Conservation (phyloP, 208 protist species). For the Angomonas deanei region DNA sequence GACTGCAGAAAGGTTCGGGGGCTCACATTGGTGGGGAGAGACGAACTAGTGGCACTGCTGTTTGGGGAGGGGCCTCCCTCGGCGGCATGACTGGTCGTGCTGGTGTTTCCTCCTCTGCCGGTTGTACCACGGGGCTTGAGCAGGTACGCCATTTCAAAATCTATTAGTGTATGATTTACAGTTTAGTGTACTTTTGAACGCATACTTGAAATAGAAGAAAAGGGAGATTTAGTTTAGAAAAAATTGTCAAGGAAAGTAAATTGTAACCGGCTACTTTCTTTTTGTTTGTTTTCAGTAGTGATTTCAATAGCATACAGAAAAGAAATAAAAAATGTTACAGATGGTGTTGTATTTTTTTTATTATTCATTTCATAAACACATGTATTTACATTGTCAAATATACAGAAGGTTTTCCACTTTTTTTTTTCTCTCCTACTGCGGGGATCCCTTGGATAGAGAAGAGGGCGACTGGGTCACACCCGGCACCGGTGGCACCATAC, state of each 20-base stretch:
- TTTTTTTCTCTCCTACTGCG: background rate
- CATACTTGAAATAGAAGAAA: conserved; percentile 8
- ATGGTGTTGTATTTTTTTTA: background rate
- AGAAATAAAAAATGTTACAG: background rate
- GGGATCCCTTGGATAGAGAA: background rate
- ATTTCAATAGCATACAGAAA: background rate
- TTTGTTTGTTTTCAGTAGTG: too few relatives aligned
- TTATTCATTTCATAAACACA: background rate
- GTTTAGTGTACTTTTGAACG: background rate
- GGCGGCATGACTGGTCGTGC: too few relatives aligned
- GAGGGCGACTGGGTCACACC: background rate
- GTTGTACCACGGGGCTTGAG: background rate
- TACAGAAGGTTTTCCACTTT: background rate
- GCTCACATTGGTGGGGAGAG: background rate
- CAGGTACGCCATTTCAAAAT: background rate
- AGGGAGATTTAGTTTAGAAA: background rate
- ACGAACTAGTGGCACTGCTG: background rate
- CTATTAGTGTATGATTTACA: conserved; percentile 1
- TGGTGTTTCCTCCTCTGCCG: too few relatives aligned
- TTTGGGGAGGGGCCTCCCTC: background rate
- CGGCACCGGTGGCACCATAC: background rate
- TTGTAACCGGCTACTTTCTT: background rate
- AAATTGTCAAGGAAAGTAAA: background rate
- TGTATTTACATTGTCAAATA: background rate
- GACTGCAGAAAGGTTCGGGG: background rate